A percentile compares a stretch with the other conserved stretches of the same genome.
Evolutionary conservation across 2,329 filamentous ascomycete genomes (phyloP).

Genomic region (Diaporthe sp.): DNA sequence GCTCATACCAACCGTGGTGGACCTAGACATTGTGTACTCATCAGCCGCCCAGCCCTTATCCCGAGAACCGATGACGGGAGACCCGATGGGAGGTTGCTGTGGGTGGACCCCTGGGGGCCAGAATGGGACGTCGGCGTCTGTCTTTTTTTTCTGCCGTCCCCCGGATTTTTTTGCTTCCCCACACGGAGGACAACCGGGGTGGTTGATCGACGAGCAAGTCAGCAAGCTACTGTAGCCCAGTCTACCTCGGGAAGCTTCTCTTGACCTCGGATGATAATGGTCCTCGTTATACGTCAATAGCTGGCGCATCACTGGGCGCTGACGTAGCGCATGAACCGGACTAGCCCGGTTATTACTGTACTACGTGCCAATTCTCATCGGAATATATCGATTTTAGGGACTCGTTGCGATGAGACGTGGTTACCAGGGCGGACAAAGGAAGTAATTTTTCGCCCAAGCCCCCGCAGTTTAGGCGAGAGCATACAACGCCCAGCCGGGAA

Average conservation of each 20-base stretch:
- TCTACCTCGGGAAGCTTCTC: slow-evolving; percentile 21
- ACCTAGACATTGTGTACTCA: neutral
- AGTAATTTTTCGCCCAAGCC: neutral
- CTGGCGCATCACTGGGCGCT: no score
- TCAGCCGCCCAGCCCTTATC: neutral
- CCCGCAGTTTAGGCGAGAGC: neutral
- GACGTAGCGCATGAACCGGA: neutral
- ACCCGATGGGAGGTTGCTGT: slow-evolving; percentile 6
- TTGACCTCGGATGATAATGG: slow-evolving; percentile 21
- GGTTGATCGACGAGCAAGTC: slow-evolving; percentile 24
- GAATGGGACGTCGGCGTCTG: neutral
- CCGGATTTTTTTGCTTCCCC: slow-evolving; percentile 22
- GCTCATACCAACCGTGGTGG: slow-evolving; percentile 12
- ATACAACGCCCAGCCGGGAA: neutral
- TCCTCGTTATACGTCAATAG: no score
- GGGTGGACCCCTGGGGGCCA: slow-evolving; percentile 31
- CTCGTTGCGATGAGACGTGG: neutral
- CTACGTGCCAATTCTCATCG: neutral
- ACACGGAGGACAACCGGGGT: slow-evolving; percentile 2
- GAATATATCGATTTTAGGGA: neutral
- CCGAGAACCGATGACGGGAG: neutral
- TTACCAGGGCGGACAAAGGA: neutral
- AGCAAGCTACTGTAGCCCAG: neutral
- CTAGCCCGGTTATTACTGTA: neutral
- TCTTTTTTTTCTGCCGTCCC: neutral